Evolutionary conservation across 306 rosid genomes (phyloP).

Genomic region (Leucaena leucocephala): DNA sequence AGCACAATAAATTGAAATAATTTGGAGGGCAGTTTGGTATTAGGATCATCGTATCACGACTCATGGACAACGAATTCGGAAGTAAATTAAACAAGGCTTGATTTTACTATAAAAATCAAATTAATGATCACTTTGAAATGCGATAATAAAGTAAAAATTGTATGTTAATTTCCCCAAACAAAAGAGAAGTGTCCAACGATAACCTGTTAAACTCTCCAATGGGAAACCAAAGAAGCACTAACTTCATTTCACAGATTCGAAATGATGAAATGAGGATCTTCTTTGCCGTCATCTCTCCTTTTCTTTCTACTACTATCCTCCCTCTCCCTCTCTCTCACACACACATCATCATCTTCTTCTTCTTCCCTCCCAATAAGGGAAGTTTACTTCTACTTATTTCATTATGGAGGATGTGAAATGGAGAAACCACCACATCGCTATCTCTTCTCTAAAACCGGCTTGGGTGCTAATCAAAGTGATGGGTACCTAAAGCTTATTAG

Average conservation of each 20-base stretch:
- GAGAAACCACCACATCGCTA: too few species aligned
- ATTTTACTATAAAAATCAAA: background rate
- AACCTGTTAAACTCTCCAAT: too few species aligned
- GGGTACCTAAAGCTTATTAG: too few species aligned
- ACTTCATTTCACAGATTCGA: conserved; percentile 26
- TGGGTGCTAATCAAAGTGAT: too few species aligned
- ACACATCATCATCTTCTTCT: background rate
- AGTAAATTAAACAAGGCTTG: background rate
- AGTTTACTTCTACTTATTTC: background rate
- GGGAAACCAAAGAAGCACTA: background rate
- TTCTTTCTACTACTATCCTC: background rate
- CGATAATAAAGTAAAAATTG: background rate
- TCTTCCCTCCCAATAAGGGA: too few species aligned
- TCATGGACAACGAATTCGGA: background rate
- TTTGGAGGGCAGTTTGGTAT: background rate
- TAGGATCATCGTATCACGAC: background rate
- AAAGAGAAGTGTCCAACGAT: background rate
- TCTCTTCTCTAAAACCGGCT: too few species aligned
- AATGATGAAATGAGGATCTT: conserved; percentile 16
- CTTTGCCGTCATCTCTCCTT: conserved; percentile 3
- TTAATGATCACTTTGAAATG: background rate
- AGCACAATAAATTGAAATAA: background rate
- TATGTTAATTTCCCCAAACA: background rate
- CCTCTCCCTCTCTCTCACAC: background rate
- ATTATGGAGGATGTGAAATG: background rate